phyloP scores from a whole-genome alignment of 179 eudicot genomes.

The Sideroxylon spinosum region DNA sequence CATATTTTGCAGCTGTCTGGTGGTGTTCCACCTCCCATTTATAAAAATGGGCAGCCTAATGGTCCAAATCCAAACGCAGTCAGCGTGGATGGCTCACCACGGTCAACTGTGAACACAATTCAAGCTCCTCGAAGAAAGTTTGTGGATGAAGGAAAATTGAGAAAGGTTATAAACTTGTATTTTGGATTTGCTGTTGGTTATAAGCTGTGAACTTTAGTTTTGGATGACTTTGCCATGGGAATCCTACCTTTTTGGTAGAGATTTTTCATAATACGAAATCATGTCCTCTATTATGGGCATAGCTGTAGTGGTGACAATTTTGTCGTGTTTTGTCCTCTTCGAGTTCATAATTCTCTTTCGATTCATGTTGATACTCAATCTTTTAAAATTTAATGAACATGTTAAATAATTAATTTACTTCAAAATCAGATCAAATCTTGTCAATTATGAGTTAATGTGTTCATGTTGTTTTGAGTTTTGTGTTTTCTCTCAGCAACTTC shows the following conservation, averaged over 20 bases:
- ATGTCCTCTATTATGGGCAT: neutral
- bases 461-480: too few species aligned
- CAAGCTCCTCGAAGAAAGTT: slow-evolving; percentile 94
- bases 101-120: slow-evolving; percentile 65
- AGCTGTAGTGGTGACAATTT: too few species aligned
- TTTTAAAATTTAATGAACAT: too few species aligned
- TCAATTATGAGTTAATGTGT: too few species aligned
- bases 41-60: slow-evolving; percentile 65
- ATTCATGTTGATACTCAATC: too few species aligned
- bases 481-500: too few species aligned
- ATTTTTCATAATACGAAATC: neutral
- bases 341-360: too few species aligned
- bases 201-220: neutral
- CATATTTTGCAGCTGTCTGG: slow-evolving; percentile 73
- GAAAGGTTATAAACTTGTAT: slow-evolving; percentile 56
- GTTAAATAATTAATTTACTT: too few species aligned
- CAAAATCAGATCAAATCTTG: too few species aligned
- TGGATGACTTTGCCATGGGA: neutral
- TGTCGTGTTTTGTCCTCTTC: too few species aligned
- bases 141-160: slow-evolving; percentile 94
- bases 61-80: slow-evolving; percentile 39
- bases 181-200: neutral
- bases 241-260: neutral
- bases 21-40: slow-evolving; percentile 85
- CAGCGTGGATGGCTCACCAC: slow-evolving; percentile 63